Evolutionary conservation across 2,329 filamentous ascomycete species (phyloP).

Genomic region (Colletotrichum lini): DNA sequence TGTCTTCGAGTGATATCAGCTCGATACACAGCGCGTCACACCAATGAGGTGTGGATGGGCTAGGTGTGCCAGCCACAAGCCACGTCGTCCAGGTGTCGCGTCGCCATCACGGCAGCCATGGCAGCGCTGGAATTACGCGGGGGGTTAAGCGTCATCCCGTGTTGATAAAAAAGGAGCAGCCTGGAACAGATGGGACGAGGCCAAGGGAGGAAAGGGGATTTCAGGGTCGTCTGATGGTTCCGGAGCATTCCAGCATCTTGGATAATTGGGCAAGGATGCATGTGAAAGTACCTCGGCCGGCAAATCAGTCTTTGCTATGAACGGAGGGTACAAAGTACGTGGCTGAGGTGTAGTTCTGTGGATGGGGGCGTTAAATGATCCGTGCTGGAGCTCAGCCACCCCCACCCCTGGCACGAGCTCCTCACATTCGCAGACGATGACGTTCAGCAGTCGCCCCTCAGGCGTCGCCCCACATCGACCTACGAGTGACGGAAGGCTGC

Average conservation of each 20-base stretch:
- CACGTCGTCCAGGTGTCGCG: constrained; percentile 33
- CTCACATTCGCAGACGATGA: constrained; percentile 32
- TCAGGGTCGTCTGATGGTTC: constrained; percentile 30
- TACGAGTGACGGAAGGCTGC: neutral
- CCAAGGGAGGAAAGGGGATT: constrained; percentile 6
- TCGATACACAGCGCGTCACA: neutral
- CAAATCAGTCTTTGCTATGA: too few relatives aligned
- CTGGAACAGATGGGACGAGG: constrained; percentile 4
- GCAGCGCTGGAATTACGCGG: neutral
- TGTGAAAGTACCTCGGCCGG: constrained; percentile 28
- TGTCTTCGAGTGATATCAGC: constrained; percentile 64
- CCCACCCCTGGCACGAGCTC: constrained; percentile 37
- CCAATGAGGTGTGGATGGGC: neutral
- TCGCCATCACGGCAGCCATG: constrained; percentile 1
- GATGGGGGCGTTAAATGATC: neutral
- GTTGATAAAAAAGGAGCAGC: neutral
- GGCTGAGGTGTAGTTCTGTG: constrained; percentile 13
- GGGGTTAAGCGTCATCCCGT: constrained; percentile 15
- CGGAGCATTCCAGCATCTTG: constrained; percentile 29
- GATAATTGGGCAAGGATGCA: neutral
- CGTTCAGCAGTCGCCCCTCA: constrained; percentile 33
- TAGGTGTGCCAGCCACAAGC: constrained; percentile 27
- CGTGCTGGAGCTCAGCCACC: constrained; percentile 20
- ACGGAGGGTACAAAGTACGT: constrained; percentile 1
- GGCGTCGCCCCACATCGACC: neutral